Evolutionary conservation across 2,329 filamentous ascomycete genomes (phyloP).

Genomic region (Phialocephala sp.): DNA sequence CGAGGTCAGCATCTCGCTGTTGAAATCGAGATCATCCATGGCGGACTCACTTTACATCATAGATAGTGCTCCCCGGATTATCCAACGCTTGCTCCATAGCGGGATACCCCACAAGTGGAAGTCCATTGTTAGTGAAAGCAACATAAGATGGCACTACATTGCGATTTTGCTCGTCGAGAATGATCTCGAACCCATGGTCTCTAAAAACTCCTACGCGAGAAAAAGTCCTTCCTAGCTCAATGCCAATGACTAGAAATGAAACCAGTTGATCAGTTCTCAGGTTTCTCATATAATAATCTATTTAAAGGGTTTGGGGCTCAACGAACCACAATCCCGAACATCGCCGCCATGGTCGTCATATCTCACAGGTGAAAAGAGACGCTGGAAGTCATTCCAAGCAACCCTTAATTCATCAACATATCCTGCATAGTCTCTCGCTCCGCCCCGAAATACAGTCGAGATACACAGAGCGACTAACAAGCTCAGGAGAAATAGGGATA

Average conservation of each 20-base stretch:
- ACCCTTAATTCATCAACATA: not conserved
- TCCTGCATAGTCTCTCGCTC: not conserved
- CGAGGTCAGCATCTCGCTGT: not conserved
- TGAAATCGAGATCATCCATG: not conserved
- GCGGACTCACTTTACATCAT: constrained; percentile 22
- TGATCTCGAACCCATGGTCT: constrained; percentile 17
- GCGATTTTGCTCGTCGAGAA: constrained; percentile 27
- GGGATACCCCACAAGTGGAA: constrained; percentile 25
- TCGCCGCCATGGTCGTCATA: not conserved
- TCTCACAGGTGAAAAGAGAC: not conserved
- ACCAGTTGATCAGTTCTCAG: not conserved
- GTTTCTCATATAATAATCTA: not conserved
- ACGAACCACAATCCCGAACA: not conserved
- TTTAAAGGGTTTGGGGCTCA: not conserved
- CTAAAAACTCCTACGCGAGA: constrained; percentile 5
- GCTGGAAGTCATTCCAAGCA: not conserved
- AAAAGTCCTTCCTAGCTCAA: constrained; percentile 12
- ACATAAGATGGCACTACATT: constrained; percentile 29
- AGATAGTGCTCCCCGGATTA: constrained; percentile 27
- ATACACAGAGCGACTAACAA: not conserved
- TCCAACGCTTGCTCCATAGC: constrained; percentile 25
- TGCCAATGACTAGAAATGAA: not conserved
- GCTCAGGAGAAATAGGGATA: not conserved
- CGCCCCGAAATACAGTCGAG: not conserved
- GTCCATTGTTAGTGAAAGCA: constrained; percentile 22